Percentiles rank a stretch among this genome's conserved stretches.
Evolutionary conservation across 148 eudicot genomes (phyloP).

Genomic region (Heliamphora exappendiculata): DNA sequence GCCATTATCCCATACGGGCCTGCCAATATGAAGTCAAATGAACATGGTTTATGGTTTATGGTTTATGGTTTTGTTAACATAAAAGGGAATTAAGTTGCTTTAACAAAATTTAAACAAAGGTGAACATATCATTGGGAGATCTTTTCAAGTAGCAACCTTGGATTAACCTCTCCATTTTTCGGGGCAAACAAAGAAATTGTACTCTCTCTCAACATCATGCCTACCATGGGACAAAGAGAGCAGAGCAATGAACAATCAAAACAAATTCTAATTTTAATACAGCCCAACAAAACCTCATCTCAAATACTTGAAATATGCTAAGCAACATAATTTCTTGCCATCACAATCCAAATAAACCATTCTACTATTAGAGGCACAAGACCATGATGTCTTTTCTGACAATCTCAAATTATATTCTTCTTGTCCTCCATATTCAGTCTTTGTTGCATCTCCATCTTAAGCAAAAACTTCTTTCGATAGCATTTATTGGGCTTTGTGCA

Average conservation of each 20-base stretch:
- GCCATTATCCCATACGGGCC: too few relatives aligned
- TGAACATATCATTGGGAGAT: background rate
- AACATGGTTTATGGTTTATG: background rate
- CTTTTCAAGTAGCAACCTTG: background rate
- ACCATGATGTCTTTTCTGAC: background rate
- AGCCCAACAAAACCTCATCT: background rate
- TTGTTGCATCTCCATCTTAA: background rate
- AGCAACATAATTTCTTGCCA: background rate
- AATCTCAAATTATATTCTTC: background rate
- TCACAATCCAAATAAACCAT: background rate
- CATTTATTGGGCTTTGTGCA: background rate
- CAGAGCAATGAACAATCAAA: background rate
- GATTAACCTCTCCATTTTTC: background rate
- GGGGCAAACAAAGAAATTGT: background rate
- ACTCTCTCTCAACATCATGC: slow-evolving; percentile 1
- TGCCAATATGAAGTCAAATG: background rate
- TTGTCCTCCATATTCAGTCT: background rate
- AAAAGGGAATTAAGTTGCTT: background rate
- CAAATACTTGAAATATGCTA: background rate
- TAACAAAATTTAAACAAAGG: background rate
- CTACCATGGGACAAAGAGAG: background rate
- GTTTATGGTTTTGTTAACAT: background rate
- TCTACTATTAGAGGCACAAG: background rate
- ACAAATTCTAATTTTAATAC: background rate
- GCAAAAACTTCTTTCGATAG: background rate